Percentiles rank a stretch among this genome's conserved stretches.
These are phyloP conservation scores for Notholithocarpus densiflorus DNA, from an alignment of 306 rosid genomes.

Conservation along the genomic window DNA sequence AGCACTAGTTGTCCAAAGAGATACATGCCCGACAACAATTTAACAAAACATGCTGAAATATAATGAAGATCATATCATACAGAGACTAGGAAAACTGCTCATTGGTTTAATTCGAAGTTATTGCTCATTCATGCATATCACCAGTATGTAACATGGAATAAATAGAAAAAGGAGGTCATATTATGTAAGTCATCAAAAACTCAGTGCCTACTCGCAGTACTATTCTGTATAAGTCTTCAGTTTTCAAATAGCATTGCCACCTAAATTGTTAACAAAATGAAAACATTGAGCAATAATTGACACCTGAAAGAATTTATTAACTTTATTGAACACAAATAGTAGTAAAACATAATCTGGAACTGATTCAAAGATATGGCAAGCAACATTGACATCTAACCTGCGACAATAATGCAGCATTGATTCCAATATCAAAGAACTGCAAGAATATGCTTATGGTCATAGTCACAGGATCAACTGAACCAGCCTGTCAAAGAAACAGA, in stretches of 20 bases:
- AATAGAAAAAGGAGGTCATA: not conserved
- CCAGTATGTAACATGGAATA: not conserved
- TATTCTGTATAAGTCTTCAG: not conserved
- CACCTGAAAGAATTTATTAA: not conserved
- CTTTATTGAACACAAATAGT: not conserved
- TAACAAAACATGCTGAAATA: not conserved
- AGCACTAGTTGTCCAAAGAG: not conserved
- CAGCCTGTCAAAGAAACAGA: constrained; percentile 61
- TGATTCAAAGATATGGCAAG: constrained; percentile 1
- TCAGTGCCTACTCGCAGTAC: not conserved
- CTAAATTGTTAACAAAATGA: not conserved
- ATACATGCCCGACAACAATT: not conserved
- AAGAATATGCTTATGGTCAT: constrained; percentile 79
- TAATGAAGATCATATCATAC: not conserved
- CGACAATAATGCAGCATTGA: constrained; percentile 82
- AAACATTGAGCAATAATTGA: not conserved
- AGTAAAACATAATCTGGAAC: constrained; percentile 7
- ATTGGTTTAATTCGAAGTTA: not conserved
- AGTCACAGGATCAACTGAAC: constrained; percentile 97
- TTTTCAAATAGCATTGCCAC: not conserved
- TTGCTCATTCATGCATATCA: not conserved
- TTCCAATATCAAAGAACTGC: constrained; percentile 96
- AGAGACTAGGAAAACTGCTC: not conserved
- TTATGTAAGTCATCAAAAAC: not conserved
- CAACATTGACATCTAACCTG: constrained; percentile 58